Conservation (phyloP, 1,284 basidiomycete genomes). For the Heterobasidion irregulare region DNA sequence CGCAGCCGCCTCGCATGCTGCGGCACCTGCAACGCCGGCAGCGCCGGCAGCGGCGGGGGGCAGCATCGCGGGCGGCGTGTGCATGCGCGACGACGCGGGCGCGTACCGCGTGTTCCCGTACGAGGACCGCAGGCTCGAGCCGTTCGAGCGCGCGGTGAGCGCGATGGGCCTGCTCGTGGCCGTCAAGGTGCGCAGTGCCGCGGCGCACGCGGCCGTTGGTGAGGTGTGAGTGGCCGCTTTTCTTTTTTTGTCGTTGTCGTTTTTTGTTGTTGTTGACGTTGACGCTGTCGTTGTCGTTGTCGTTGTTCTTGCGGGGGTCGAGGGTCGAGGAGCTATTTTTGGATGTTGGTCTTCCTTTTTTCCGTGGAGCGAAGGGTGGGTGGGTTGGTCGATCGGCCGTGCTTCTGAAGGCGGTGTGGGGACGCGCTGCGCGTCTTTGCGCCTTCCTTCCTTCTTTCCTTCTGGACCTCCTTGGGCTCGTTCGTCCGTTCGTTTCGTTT, state of each 20-base stretch:
- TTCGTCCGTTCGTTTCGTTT: not conserved
- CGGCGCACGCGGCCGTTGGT: slow-evolving; percentile 70
- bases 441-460: not conserved
- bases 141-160: slow-evolving; percentile 65
- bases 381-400: no score
- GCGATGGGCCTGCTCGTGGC: slow-evolving; percentile 76
- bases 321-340: not conserved
- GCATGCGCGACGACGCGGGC: slow-evolving; percentile 47
- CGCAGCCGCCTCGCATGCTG: no score
- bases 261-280: no score
- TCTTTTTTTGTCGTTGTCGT: not conserved
- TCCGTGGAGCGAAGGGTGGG: no score
- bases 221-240: slow-evolving; percentile 44
- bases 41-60: no score
- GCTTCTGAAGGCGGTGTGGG: no score
- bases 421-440: not conserved
- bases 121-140: slow-evolving; percentile 56
- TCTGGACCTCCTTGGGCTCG: no score
- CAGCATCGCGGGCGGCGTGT: slow-evolving; percentile 47
- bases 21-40: no score
- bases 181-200: slow-evolving; percentile 71
- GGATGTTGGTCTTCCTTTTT: no score
- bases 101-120: slow-evolving; percentile 69
- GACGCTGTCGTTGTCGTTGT: no score
- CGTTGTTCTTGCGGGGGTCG: not conserved